Conservation (phyloP, 306 rosid species). For the Quercus dentata region DNA sequence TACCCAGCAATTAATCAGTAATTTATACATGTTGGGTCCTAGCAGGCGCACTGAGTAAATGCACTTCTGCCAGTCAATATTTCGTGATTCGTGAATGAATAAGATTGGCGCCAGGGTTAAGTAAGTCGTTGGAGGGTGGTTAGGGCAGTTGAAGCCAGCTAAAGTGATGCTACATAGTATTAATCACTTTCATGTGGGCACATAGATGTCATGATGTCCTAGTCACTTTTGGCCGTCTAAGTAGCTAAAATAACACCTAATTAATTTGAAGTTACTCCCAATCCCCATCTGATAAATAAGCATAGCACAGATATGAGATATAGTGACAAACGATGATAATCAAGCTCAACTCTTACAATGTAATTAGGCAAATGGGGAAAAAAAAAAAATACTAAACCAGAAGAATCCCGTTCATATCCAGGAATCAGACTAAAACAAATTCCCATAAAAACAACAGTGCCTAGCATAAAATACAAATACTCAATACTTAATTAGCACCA, state of each 20-base stretch:
- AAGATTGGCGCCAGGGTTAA: background rate
- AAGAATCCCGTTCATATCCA: background rate
- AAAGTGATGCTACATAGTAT: background rate
- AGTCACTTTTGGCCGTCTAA: background rate
- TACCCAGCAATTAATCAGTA: too few relatives aligned
- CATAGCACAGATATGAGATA: too few relatives aligned
- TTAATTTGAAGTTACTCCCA: background rate
- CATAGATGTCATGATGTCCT: background rate
- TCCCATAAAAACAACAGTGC: background rate
- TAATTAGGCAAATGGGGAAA: background rate
- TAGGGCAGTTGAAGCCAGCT: background rate
- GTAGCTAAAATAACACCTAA: background rate
- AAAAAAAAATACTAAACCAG: background rate
- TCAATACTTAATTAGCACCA: conserved; percentile 8
- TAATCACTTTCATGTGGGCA: background rate
- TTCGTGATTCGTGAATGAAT: background rate
- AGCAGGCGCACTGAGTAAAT: too few relatives aligned
- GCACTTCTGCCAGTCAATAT: too few relatives aligned
- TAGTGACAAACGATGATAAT: background rate
- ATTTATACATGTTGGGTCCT: too few relatives aligned
- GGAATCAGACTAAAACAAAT: background rate
- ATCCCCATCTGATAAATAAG: too few relatives aligned
- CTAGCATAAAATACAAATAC: background rate
- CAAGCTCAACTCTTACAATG: background rate
- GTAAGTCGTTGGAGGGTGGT: background rate